Conservation (phyloP, 208 protist species). For the Blastocrithidia nonstop region DNA sequence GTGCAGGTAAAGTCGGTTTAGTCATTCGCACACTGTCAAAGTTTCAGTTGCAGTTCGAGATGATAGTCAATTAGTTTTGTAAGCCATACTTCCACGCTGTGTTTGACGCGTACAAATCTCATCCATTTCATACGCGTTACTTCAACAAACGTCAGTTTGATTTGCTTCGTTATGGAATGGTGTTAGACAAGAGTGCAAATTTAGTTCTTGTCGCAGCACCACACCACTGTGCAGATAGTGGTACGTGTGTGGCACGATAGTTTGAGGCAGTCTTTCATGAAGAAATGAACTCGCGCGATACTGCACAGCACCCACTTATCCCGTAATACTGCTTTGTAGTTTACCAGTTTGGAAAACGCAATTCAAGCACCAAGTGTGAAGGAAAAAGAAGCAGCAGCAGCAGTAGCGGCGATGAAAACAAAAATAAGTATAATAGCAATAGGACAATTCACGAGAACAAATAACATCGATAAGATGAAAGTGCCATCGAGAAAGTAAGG, state of each 20-base stretch:
- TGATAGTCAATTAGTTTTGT: slow-evolving; percentile 33
- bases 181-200: slow-evolving; percentile 38
- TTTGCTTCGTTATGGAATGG: slow-evolving; percentile 65
- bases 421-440: too few species aligned
- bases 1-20: too few species aligned
- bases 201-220: slow-evolving; percentile 54
- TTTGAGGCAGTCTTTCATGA: slow-evolving; percentile 26
- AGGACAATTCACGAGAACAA: too few species aligned
- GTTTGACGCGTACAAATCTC: slow-evolving; percentile 20
- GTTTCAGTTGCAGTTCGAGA: slow-evolving; percentile 55
- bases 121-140: slow-evolving; percentile 32
- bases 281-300: slow-evolving; percentile 13
- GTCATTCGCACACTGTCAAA: too few species aligned
- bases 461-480: too few species aligned
- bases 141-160: slow-evolving; percentile 68
- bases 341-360: too few species aligned
- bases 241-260: slow-evolving; percentile 28
- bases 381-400: too few species aligned
- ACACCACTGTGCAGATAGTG: slow-evolving; percentile 24
- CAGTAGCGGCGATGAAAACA: too few species aligned
- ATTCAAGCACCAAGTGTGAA: too few species aligned
- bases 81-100: slow-evolving; percentile 39
- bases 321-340: slow-evolving; percentile 71
- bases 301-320: slow-evolving; percentile 38
- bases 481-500: too few species aligned